Evolutionary conservation across 2,329 filamentous ascomycete genomes (phyloP).

Genomic region (Xylariaceae sp.): DNA sequence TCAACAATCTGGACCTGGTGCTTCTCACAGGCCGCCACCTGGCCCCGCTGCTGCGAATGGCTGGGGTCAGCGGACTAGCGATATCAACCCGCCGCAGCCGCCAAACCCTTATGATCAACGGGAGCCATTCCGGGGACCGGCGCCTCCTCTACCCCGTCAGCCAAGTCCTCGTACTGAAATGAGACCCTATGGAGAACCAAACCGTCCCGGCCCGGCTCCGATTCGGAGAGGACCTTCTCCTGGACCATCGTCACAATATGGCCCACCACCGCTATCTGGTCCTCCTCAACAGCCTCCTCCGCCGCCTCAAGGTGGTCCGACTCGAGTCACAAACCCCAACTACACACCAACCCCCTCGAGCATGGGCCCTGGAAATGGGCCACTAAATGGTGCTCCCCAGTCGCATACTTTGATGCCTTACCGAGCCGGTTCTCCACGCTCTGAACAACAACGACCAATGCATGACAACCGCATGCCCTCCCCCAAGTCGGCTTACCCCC

Average conservation of each 20-base stretch:
- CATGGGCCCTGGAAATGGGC: slow-evolving; percentile 50
- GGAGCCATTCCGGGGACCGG: slow-evolving; percentile 73
- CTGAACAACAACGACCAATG: slow-evolving; percentile 75
- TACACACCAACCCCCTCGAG: slow-evolving; percentile 46
- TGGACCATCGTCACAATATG: slow-evolving; percentile 59
- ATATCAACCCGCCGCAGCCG: slow-evolving; percentile 80
- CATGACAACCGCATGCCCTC: slow-evolving; percentile 88
- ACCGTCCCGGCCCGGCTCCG: slow-evolving; percentile 59
- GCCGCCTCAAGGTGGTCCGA: slow-evolving; percentile 50
- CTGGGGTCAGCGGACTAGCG: slow-evolving; percentile 71
- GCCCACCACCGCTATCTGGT: slow-evolving; percentile 56
- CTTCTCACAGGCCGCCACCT: slow-evolving; percentile 68
- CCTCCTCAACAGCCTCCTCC: slow-evolving; percentile 53
- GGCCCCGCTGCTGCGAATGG: slow-evolving; percentile 62
- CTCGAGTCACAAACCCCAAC: slow-evolving; percentile 51
- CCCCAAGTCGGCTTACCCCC: slow-evolving; percentile 85
- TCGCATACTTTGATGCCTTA: slow-evolving; percentile 71
- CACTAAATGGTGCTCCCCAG: slow-evolving; percentile 52
- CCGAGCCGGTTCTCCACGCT: slow-evolving; percentile 78
- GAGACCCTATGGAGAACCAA: slow-evolving; percentile 72
- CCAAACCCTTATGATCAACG: slow-evolving; percentile 83
- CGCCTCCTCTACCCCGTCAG: slow-evolving; percentile 72
- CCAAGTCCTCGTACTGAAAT: slow-evolving; percentile 79
- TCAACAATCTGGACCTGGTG: slow-evolving; percentile 53
- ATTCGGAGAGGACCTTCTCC: slow-evolving; percentile 61